A percentile compares a stretch with the other conserved stretches of the same genome.
These are phyloP conservation scores for Paxillus ammoniavirescens DNA, from an alignment of 768 basidiomycete species.

Conservation along the genomic window DNA sequence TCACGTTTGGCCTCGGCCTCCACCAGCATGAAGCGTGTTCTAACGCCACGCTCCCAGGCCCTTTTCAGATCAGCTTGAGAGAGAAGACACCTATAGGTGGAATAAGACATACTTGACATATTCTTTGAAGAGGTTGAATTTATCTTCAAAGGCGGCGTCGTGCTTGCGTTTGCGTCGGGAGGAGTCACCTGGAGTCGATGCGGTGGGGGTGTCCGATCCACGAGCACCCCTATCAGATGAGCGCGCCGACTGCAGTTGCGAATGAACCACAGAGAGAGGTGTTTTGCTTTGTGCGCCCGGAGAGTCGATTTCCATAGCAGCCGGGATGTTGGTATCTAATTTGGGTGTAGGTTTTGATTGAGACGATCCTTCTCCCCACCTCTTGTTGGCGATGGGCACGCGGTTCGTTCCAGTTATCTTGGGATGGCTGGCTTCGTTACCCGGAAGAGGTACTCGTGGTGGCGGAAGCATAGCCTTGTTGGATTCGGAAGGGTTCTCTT, in stretches of 20 bases:
- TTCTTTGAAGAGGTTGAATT: conserved; percentile 25
- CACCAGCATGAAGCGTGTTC: conserved; percentile 21
- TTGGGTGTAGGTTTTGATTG: not conserved
- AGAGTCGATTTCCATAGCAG: not conserved
- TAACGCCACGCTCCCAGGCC: conserved; percentile 29
- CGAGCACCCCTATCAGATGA: not conserved
- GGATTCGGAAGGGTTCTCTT: not conserved
- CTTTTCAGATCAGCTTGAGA: conserved; percentile 13
- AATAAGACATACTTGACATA: conserved; percentile 26
- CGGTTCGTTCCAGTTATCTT: conserved; percentile 25
- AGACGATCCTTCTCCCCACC: conserved; percentile 9
- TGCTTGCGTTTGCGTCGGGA: conserved; percentile 26
- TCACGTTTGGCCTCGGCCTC: conserved; percentile 30
- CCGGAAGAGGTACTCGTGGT: conserved; percentile 25
- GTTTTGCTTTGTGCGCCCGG: not conserved
- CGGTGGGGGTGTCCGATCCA: not conserved
- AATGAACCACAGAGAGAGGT: not conserved
- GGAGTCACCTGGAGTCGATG: conserved; percentile 19
- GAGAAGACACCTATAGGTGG: not conserved
- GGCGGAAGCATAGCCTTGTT: conserved; percentile 17
- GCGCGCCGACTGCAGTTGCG: not conserved
- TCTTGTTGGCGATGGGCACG: conserved; percentile 15
- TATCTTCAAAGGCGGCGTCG: conserved; percentile 19
- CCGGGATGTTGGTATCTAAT: not conserved
- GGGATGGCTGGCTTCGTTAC: conserved; percentile 7